Conservation (phyloP, 2,329 filamentous ascomycete species). For the Stagonosporopsis chrysanthemi region DNA sequence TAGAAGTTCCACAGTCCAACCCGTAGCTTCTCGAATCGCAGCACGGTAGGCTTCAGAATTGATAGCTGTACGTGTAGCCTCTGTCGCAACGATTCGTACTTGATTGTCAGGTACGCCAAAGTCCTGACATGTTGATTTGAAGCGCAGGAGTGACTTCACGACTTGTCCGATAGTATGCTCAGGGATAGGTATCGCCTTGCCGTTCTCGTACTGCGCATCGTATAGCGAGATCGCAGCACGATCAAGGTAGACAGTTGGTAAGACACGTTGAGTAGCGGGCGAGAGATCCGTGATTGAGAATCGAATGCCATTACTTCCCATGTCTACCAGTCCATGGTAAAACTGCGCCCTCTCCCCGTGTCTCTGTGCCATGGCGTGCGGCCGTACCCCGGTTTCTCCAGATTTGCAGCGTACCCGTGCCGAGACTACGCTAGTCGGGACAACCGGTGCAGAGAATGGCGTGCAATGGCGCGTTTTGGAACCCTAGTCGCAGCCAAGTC, state of each 20-base stretch:
- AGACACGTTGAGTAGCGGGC: conserved; percentile 72
- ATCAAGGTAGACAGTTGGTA: conserved; percentile 79
- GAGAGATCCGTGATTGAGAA: conserved; percentile 88
- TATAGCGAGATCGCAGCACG: conserved; percentile 85
- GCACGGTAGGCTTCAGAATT: conserved; percentile 75
- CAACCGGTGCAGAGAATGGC: conserved; percentile 29
- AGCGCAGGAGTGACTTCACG: conserved; percentile 70
- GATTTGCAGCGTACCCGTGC: conserved; percentile 24
- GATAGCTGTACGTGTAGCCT: conserved; percentile 81
- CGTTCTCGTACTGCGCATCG: conserved; percentile 70
- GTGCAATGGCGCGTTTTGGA: conserved; percentile 30
- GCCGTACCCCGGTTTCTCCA: conserved; percentile 23
- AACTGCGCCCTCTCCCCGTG: conserved; percentile 26
- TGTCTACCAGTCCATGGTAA: conserved; percentile 47
- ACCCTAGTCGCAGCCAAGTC: conserved; percentile 25
- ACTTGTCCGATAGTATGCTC: conserved; percentile 70
- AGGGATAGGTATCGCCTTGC: conserved; percentile 60
- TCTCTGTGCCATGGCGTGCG: conserved; percentile 15
- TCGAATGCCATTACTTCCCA: conserved; percentile 81
- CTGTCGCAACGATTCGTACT: conserved; percentile 82
- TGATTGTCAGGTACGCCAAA: conserved; percentile 72
- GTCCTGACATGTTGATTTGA: conserved; percentile 73
- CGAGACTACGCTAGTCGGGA: conserved; percentile 21
- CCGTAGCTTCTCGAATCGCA: conserved; percentile 69
- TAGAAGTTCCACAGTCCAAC: conserved; percentile 74